A percentile compares a stretch with the other conserved stretches of the same genome.
Evolutionary conservation across 2,329 filamentous ascomycete species (phyloP).

Genomic region (Ophiostoma populinum): DNA sequence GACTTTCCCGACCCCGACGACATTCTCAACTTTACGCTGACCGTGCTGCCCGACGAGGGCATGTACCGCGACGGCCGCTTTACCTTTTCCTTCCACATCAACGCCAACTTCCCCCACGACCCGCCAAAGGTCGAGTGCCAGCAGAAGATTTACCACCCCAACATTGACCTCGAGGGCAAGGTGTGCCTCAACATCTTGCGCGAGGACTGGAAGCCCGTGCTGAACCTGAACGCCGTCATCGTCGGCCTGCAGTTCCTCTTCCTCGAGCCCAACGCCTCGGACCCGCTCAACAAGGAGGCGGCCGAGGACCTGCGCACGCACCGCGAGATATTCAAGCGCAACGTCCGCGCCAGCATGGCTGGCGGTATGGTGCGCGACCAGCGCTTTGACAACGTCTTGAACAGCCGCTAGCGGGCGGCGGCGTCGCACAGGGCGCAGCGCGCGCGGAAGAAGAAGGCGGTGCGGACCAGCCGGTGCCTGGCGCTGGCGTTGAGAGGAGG

Average conservation of each 20-base stretch:
- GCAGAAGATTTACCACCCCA: constrained; percentile 98
- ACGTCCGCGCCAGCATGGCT: constrained; percentile 69
- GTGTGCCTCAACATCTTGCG: constrained; percentile 94
- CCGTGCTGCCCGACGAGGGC: constrained; percentile 70
- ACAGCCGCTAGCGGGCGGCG: too few species aligned
- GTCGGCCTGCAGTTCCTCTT: constrained; percentile 94
- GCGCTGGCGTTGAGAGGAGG: too few species aligned
- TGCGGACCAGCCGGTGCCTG: too few species aligned
- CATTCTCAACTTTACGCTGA: constrained; percentile 69
- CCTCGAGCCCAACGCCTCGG: constrained; percentile 89
- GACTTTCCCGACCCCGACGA: constrained; percentile 70
- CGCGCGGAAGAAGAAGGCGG: background rate
- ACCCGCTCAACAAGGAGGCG: constrained; percentile 96
- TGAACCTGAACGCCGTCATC: constrained; percentile 95
- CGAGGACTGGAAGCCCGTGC: constrained; percentile 97
- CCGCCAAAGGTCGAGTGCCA: constrained; percentile 93
- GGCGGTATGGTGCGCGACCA: constrained; percentile 61
- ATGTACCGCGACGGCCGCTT: constrained; percentile 80
- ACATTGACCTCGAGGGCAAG: constrained; percentile 95
- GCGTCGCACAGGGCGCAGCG: background rate
- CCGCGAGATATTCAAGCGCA: constrained; percentile 77
- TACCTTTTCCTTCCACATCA: constrained; percentile 81
- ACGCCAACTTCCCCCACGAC: constrained; percentile 91
- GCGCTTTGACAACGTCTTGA: constrained; percentile 58
- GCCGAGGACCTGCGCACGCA: constrained; percentile 80